A percentile compares a stretch with the other conserved stretches of the same genome.
Evolutionary conservation across 2,329 filamentous ascomycete species (phyloP).

Genomic region (Tolypocladium sp.): DNA sequence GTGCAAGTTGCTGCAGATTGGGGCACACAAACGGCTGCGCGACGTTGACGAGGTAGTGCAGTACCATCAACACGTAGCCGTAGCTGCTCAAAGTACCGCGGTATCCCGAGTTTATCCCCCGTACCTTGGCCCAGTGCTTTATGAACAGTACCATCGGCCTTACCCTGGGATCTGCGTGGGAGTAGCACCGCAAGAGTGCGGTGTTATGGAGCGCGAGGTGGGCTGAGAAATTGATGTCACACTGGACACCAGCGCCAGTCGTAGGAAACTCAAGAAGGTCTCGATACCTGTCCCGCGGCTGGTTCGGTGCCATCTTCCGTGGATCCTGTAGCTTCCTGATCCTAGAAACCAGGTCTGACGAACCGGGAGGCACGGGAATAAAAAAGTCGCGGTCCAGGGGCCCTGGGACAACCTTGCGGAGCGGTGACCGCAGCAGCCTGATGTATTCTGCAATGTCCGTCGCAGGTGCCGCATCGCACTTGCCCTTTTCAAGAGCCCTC

Average conservation of each 20-base stretch:
- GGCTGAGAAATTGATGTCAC: constrained; percentile 87
- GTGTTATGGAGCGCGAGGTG: constrained; percentile 80
- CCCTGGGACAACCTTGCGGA: constrained; percentile 9
- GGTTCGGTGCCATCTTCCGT: constrained; percentile 37
- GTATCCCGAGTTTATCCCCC: constrained; percentile 81
- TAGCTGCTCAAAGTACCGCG: constrained; percentile 82
- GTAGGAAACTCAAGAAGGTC: constrained; percentile 71
- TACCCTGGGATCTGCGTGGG: constrained; percentile 68
- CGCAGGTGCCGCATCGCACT: constrained; percentile 30
- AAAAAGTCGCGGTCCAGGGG: constrained; percentile 10
- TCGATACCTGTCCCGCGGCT: constrained; percentile 43
- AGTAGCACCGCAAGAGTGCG: constrained; percentile 72
- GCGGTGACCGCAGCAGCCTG: constrained; percentile 33
- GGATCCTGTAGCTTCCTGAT: constrained; percentile 40
- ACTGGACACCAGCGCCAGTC: constrained; percentile 69
- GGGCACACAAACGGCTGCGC: constrained; percentile 72
- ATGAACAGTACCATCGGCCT: constrained; percentile 73
- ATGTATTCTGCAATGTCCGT: constrained; percentile 38
- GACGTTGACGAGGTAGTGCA: constrained; percentile 83
- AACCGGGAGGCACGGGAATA: constrained; percentile 27
- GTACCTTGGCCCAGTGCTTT: constrained; percentile 81
- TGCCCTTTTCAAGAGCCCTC: constrained; percentile 36
- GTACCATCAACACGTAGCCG: constrained; percentile 84
- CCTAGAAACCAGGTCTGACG: constrained; percentile 25
- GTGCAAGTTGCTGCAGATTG: constrained; percentile 61